These are phyloP conservation scores for Paraconiothyrium brasiliense DNA, from an alignment of 2,329 filamentous ascomycete species.

Conservation along the genomic window DNA sequence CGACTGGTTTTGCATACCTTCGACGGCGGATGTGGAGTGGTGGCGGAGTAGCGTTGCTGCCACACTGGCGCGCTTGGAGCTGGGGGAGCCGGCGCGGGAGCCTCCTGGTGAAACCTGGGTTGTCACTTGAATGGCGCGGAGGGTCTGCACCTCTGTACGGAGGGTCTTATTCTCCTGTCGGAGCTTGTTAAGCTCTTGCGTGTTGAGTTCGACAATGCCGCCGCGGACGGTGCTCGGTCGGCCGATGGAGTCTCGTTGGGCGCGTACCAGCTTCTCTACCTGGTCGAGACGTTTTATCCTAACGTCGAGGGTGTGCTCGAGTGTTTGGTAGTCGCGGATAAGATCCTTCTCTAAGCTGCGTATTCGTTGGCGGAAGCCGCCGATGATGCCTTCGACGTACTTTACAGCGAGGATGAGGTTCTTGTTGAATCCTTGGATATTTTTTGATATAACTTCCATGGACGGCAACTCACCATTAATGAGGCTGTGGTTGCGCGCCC, in stretches of 20 bases:
- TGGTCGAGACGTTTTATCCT: constrained; percentile 87
- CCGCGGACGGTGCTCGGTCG: constrained; percentile 51
- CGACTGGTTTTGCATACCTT: constrained; percentile 48
- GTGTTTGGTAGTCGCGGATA: constrained; percentile 86
- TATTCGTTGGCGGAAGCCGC: constrained; percentile 80
- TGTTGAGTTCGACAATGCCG: constrained; percentile 50
- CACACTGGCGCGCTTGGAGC: constrained; percentile 55
- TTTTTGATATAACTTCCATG: constrained; percentile 84
- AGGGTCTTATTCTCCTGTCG: constrained; percentile 68
- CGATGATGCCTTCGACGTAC: constrained; percentile 82
- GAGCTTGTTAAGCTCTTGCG: constrained; percentile 66
- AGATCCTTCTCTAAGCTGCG: constrained; percentile 87
- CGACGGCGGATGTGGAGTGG: constrained; percentile 62
- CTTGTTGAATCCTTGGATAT: constrained; percentile 87
- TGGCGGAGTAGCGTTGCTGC: constrained; percentile 65
- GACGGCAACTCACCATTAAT: constrained; percentile 89
- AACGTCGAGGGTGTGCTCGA: constrained; percentile 82
- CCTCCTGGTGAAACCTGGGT: constrained; percentile 31
- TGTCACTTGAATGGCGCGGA: constrained; percentile 58
- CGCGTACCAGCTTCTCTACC: constrained; percentile 76
- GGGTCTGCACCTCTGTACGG: constrained; percentile 71
- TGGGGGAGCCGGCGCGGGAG: constrained; percentile 39
- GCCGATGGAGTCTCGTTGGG: constrained; percentile 49
- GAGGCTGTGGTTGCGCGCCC: constrained; percentile 87
- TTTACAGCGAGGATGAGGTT: constrained; percentile 89